A percentile compares a stretch with the other conserved stretches of the same genome.
Evolutionary conservation across 1,284 basidiomycete species (phyloP).

Genomic region (Tilletiaria anomala): DNA sequence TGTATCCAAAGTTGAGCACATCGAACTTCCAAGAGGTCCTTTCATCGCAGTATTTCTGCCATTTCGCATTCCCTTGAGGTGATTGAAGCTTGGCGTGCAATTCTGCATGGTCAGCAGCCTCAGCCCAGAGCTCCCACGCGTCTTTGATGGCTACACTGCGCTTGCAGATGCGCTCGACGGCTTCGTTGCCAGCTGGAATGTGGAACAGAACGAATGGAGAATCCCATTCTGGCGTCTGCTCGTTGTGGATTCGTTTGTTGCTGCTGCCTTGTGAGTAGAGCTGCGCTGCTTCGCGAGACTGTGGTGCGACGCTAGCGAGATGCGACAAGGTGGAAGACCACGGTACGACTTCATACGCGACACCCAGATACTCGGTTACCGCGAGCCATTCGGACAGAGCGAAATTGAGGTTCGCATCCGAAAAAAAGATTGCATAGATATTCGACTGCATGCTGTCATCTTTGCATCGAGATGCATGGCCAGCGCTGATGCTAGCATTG

Average conservation of each 20-base stretch:
- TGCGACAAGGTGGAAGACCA: not conserved
- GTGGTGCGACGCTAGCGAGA: not conserved
- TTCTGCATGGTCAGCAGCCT: not conserved
- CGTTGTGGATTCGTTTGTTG: no score
- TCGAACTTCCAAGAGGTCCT: not conserved
- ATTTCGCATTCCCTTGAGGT: not conserved
- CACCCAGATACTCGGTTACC: not conserved
- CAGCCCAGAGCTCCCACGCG: not conserved
- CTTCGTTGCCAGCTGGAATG: not conserved
- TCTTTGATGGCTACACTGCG: not conserved
- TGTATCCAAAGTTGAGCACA: not conserved
- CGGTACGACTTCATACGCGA: not conserved
- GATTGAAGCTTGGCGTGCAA: not conserved
- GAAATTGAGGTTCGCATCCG: not conserved
- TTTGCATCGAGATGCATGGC: no score
- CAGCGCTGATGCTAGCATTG: no score
- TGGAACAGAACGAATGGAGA: not conserved
- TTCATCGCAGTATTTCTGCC: not conserved
- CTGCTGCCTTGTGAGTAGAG: no score
- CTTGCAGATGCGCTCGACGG: not conserved
- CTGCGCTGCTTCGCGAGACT: not conserved
- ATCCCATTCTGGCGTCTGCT: not conserved
- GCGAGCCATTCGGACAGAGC: not conserved
- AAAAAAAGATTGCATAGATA: not conserved
- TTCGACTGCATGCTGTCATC: no score